Percentiles rank a stretch among this genome's conserved stretches.
phyloP scores from a whole-genome alignment of 176 grass and related monocot genomes.

The Carex cristatella region DNA sequence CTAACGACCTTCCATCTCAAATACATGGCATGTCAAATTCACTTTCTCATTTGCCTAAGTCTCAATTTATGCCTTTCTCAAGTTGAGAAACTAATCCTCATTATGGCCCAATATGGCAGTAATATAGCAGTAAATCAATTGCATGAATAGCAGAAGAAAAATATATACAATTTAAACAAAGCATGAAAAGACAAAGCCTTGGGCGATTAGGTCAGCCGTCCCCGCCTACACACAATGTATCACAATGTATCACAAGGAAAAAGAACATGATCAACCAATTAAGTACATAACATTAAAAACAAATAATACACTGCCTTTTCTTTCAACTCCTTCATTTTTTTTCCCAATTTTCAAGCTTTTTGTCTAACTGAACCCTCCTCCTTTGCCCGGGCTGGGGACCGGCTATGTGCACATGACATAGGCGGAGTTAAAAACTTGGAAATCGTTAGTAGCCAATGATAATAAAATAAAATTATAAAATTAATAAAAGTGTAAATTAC shows the following conservation, averaged over 20 bases:
- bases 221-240: too few relatives aligned
- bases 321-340: neutral
- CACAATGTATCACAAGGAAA: neutral
- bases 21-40: too few relatives aligned
- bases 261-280: neutral
- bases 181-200: neutral
- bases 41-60: too few relatives aligned
- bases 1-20: too few relatives aligned
- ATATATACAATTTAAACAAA: neutral
- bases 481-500: neutral
- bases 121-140: neutral
- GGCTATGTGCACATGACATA: conserved; percentile 6
- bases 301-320: neutral
- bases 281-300: neutral
- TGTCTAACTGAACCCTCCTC: neutral
- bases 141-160: neutral
- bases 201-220: too few relatives aligned
- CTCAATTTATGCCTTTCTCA: too few relatives aligned
- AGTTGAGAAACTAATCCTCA: neutral
- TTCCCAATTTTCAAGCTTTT: neutral
- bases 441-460: neutral
- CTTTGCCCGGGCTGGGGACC: conserved; percentile 15
- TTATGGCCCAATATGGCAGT: neutral
- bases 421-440: conserved; percentile 20
- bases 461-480: neutral